A percentile compares a stretch with the other conserved stretches of the same genome.
These are phyloP conservation scores for Acacia concinna DNA, from an alignment of 331 rosid species.

Conservation along the genomic window DNA sequence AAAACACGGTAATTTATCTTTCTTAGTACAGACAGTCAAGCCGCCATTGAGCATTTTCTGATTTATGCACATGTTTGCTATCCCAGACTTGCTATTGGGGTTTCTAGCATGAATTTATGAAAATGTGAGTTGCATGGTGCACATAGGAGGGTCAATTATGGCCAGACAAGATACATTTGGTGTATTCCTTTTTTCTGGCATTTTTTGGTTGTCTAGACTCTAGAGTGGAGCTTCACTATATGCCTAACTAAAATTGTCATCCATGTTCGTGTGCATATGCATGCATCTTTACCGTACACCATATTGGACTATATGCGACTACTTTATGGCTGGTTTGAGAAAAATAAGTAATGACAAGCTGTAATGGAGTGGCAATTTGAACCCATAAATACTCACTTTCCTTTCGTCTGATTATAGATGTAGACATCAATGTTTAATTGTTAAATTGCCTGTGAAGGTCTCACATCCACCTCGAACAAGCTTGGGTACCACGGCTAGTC, in stretches of 20 bases:
- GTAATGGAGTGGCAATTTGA: background rate
- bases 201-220: conserved; percentile 6
- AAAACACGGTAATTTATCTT: conserved; percentile 57
- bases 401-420: background rate
- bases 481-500: conserved; percentile 57
- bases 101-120: conserved; percentile 16
- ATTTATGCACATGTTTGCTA: background rate
- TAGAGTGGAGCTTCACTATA: conserved; percentile 15
- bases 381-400: conserved; percentile 6
- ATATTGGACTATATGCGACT: background rate
- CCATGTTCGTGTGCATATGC: background rate
- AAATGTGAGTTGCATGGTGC: conserved; percentile 20
- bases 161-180: conserved; percentile 3
- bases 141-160: conserved; percentile 16
- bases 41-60: conserved; percentile 22
- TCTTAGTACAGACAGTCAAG: background rate
- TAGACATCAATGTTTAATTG: conserved; percentile 2
- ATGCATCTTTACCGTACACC: background rate
- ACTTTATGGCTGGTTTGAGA: conserved; percentile 16
- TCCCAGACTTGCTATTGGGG: background rate
- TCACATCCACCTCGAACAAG: conserved; percentile 67
- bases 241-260: background rate
- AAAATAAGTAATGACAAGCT: conserved; percentile 7
- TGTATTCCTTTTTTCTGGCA: background rate
- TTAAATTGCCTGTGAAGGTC: conserved; percentile 55